These are phyloP conservation scores for Truncatella angustata DNA, from an alignment of 2,329 filamentous ascomycete species.

Conservation along the genomic window DNA sequence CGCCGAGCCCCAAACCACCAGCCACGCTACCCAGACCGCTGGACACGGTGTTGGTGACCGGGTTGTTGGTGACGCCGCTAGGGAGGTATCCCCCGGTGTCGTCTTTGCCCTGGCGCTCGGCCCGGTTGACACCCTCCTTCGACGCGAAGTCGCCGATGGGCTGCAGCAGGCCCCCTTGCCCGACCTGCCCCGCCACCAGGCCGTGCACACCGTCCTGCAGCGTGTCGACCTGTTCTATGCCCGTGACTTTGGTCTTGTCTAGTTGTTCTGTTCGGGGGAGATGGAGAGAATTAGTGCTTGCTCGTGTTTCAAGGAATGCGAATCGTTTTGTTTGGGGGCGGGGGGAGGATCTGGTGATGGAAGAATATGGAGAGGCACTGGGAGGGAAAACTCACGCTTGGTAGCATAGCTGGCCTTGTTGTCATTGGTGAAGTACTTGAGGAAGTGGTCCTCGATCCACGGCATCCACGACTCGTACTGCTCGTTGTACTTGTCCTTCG, in stretches of 20 bases:
- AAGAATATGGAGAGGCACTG: too few relatives aligned
- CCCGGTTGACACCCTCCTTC: conserved; percentile 64
- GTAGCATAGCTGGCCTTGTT: conserved; percentile 73
- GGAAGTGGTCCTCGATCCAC: conserved; percentile 72
- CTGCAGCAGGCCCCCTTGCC: conserved; percentile 65
- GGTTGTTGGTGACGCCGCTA: conserved; percentile 23
- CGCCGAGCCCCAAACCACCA: too few relatives aligned
- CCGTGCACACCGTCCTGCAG: conserved; percentile 67
- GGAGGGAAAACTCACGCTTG: conserved; percentile 51
- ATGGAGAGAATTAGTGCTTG: too few relatives aligned
- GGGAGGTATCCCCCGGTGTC: conserved; percentile 50
- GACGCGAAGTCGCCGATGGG: conserved; percentile 61
- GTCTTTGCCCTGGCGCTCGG: conserved; percentile 63
- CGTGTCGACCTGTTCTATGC: conserved; percentile 63
- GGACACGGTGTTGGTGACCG: too few relatives aligned
- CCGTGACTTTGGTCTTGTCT: conserved; percentile 68
- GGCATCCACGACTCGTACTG: conserved; percentile 76
- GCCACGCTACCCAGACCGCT: too few relatives aligned
- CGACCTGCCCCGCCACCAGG: conserved; percentile 62
- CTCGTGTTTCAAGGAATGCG: too few relatives aligned
- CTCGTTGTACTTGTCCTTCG: conserved; percentile 63
- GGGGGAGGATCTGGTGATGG: too few relatives aligned
- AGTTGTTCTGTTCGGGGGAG: conserved; percentile 67
- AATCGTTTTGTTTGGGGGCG: neutral
- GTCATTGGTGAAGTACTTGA: conserved; percentile 71